Evolutionary conservation across 164 flowering plant species (phyloP).

Genomic region (Kalanchoe fedtschenkoi): DNA sequence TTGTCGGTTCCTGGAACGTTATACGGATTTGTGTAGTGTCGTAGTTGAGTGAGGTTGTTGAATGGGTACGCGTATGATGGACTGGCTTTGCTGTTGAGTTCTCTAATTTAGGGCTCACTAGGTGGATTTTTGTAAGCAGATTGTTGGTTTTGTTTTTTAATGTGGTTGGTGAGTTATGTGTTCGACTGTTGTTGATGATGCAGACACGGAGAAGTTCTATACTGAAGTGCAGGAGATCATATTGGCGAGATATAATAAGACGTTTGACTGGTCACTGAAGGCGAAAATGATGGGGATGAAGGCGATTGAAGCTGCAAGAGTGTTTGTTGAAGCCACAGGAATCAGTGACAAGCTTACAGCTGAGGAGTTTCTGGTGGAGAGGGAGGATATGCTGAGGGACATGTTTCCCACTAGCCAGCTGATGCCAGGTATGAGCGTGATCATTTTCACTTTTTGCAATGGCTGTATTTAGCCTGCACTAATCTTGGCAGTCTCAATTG

Average conservation of each 20-base stretch:
- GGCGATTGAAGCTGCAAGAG: slow-evolving; percentile 75
- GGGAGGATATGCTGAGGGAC: slow-evolving; percentile 59
- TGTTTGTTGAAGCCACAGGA: slow-evolving; percentile 82
- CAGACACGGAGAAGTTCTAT: slow-evolving; percentile 92
- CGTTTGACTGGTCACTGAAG: slow-evolving; percentile 88
- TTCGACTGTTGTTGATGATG: slow-evolving; percentile 11
- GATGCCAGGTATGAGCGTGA: slow-evolving; percentile 63
- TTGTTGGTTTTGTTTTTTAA: neutral
- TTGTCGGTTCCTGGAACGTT: too few relatives aligned
- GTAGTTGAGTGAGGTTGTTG: too few relatives aligned
- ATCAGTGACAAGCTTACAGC: slow-evolving; percentile 67
- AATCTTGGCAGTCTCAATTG: neutral
- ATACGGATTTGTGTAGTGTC: neutral
- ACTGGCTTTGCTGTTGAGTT: neutral
- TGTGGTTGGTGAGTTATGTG: neutral
- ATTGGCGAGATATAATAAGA: slow-evolving; percentile 63
- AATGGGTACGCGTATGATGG: neutral
- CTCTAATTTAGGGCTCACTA: neutral
- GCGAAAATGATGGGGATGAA: slow-evolving; percentile 96
- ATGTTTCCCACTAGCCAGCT: slow-evolving; percentile 74
- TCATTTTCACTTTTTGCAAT: neutral
- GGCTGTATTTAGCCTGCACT: neutral
- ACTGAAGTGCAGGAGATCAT: slow-evolving; percentile 81
- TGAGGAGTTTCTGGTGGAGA: slow-evolving; percentile 68
- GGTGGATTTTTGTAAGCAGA: neutral